Percentiles rank a stretch among this genome's conserved stretches.
phyloP scores from a whole-genome alignment of 2,329 filamentous ascomycete species.

The Exophiala xenobiotica region DNA sequence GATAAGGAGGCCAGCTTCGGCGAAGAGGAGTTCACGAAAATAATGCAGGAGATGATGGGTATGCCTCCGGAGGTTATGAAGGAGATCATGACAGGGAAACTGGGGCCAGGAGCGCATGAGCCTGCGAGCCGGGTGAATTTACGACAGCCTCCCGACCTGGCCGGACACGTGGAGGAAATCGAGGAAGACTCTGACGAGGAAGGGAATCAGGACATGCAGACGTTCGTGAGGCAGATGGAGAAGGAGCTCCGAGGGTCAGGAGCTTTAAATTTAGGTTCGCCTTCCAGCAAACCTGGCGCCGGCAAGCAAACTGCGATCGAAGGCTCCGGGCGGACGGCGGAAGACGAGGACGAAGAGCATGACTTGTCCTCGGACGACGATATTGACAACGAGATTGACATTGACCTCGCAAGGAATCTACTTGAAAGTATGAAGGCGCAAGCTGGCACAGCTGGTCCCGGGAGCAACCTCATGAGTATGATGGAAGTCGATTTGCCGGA shows the following conservation, averaged over 20 bases:
- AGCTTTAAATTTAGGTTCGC: constrained; percentile 41
- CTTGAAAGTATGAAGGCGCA: constrained; percentile 92
- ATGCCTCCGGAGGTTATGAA: constrained; percentile 47
- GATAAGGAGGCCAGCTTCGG: constrained; percentile 77
- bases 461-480: constrained; percentile 80
- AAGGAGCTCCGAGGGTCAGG: constrained; percentile 48
- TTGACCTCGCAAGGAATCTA: constrained; percentile 85
- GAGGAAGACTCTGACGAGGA: constrained; percentile 33
- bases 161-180: constrained; percentile 12
- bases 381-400: constrained; percentile 71
- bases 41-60: constrained; percentile 94
- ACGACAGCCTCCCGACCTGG: constrained; percentile 8
- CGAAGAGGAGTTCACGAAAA: constrained; percentile 76
- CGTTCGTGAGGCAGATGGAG: constrained; percentile 48
- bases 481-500: constrained; percentile 54
- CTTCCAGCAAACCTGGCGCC: too few relatives aligned
- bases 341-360: constrained; percentile 25
- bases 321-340: constrained; percentile 21
- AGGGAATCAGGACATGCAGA: constrained; percentile 47
- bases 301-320: constrained; percentile 32
- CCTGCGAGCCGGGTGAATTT: constrained; percentile 11
- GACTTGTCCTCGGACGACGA: constrained; percentile 31
- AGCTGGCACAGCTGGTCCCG: constrained; percentile 78
- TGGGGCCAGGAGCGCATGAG: constrained; percentile 26
- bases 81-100: constrained; percentile 30